Evolutionary conservation across 2,329 filamentous ascomycete species (phyloP).

Genomic region (Dothideomycetes sp.): DNA sequence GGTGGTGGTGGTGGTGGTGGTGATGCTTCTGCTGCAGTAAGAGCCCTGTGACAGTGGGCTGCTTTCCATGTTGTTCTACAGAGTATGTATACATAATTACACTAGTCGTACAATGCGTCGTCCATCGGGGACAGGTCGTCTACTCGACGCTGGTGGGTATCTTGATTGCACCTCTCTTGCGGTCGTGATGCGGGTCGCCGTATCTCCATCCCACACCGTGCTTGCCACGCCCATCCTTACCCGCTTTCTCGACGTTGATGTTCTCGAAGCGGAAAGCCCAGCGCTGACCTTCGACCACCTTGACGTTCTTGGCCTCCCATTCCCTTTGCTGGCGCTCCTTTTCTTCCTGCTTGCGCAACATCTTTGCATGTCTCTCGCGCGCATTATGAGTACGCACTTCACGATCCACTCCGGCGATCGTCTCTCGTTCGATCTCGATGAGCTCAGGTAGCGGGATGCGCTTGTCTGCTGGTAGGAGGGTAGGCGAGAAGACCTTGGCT

Average conservation of each 20-base stretch:
- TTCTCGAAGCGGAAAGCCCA: constrained; percentile 55
- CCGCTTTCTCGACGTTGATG: constrained; percentile 47
- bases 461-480: constrained; percentile 52
- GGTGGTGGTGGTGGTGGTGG: no score
- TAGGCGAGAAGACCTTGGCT: constrained; percentile 50
- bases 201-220: constrained; percentile 51
- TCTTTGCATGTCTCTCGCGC: constrained; percentile 26
- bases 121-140: neutral
- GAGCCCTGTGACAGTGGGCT: neutral
- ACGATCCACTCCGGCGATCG: constrained; percentile 28
- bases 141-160: constrained; percentile 51
- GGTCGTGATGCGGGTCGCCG: constrained; percentile 52
- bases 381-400: constrained; percentile 37
- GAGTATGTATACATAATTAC: constrained; percentile 10
- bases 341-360: constrained; percentile 32
- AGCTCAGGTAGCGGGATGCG: constrained; percentile 57
- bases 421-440: constrained; percentile 40
- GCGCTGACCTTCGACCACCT: constrained; percentile 39
- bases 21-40: no score
- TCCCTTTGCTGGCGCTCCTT: constrained; percentile 34
- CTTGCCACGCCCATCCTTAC: constrained; percentile 44
- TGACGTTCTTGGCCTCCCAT: constrained; percentile 33
- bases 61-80: no score
- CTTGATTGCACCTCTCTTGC: constrained; percentile 55
- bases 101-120: constrained; percentile 11